phyloP scores from a whole-genome alignment of 2,329 filamentous ascomycete genomes.

The Neonectria hederae region DNA sequence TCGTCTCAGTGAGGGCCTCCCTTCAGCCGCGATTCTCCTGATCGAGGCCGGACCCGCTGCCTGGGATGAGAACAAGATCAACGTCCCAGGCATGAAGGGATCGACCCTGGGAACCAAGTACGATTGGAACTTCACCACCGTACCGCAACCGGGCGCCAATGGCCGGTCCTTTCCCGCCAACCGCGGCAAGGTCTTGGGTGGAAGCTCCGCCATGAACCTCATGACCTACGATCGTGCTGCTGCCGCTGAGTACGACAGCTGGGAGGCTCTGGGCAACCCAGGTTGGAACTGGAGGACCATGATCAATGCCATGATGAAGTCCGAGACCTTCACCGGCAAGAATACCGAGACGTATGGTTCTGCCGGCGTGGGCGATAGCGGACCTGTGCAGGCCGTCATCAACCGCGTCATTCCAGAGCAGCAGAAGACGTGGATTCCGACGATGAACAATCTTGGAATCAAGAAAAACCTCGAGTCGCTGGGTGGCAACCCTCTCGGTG shows the following conservation, averaged over 20 bases:
- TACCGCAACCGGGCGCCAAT: constrained; percentile 51
- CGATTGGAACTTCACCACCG: constrained; percentile 57
- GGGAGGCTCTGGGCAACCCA: constrained; percentile 49
- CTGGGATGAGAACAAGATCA: constrained; percentile 44
- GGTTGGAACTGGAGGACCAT: constrained; percentile 52
- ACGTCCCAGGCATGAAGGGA: constrained; percentile 46
- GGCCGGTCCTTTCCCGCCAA: constrained; percentile 53
- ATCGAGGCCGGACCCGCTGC: constrained; percentile 44
- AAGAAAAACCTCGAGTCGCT: constrained; percentile 53
- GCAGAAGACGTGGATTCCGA: constrained; percentile 54
- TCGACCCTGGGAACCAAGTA: constrained; percentile 40
- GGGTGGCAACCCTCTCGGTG: constrained; percentile 56
- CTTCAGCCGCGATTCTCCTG: constrained; percentile 42
- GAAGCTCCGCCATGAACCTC: constrained; percentile 47
- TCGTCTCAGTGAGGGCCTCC: constrained; percentile 46
- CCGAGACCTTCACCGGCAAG: constrained; percentile 33
- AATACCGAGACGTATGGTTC: constrained; percentile 26
- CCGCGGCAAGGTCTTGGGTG: constrained; percentile 60
- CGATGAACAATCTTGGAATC: constrained; percentile 53
- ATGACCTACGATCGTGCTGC: constrained; percentile 50
- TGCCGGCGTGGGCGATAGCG: constrained; percentile 21
- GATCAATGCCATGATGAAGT: constrained; percentile 44
- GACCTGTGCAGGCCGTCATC: constrained; percentile 39
- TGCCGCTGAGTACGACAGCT: constrained; percentile 49
- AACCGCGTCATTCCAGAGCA: constrained; percentile 56